Evolutionary conservation across 345 rosid genomes (phyloP).

Genomic region (Heritiera fomes): DNA sequence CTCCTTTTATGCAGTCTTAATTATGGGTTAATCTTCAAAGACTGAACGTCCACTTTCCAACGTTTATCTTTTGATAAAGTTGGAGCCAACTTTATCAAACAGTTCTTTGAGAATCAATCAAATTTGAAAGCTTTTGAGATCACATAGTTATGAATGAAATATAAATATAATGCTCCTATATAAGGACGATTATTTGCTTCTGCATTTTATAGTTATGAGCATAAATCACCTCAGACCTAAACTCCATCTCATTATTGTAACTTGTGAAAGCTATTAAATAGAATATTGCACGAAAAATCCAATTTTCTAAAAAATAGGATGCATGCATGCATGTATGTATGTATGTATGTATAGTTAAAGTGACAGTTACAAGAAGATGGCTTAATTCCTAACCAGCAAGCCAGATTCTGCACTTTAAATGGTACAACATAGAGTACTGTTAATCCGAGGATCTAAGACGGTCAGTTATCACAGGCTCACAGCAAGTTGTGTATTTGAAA

Average conservation of each 20-base stretch:
- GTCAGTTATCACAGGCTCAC: not conserved
- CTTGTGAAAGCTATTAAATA: not conserved
- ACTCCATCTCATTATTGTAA: not conserved
- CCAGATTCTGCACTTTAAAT: slow-evolving; percentile 15
- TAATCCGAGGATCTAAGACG: not conserved
- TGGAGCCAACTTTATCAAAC: not conserved
- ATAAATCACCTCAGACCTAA: not conserved
- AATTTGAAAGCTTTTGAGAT: not conserved
- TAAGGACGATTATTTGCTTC: no score
- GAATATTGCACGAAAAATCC: no score
- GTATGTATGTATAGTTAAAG: no score
- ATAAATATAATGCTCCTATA: not conserved
- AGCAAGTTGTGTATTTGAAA: not conserved
- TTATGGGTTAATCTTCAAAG: no score
- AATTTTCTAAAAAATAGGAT: no score
- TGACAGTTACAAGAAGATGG: not conserved
- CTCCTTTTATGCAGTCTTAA: not conserved
- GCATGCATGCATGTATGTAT: no score
- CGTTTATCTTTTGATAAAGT: not conserved
- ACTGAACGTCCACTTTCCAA: no score
- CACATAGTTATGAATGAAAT: not conserved
- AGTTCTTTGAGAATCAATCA: not conserved
- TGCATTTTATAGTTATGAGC: not conserved
- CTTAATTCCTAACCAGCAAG: not conserved
- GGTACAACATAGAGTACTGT: not conserved